Evolutionary conservation across 2,329 filamentous ascomycete genomes (phyloP), one percentile per base, ranked within the genome.

Genomic region (Trichoderma breve): DNA sequence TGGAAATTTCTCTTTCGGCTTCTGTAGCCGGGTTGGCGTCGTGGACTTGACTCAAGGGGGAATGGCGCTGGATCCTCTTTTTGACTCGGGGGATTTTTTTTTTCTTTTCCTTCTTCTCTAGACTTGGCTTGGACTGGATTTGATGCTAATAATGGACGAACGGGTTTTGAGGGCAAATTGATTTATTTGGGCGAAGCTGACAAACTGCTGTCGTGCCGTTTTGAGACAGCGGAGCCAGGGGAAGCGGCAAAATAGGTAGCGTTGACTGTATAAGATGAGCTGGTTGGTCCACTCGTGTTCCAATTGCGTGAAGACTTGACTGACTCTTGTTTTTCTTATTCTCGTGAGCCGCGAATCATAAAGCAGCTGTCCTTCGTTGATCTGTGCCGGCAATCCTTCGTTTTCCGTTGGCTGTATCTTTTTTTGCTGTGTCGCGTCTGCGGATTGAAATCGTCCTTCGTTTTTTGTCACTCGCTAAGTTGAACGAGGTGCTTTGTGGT

Each of bases 301-400:
- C 12, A 32, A 36, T 36, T 36, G 28, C n/a, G 30, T 18, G 14
- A 28, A 36, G 34, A 15, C 34, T 36, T 14, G 34, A 28, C 26
- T 63, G 34, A 24, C 15, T 30, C 34, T 47, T 9, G 39, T 43
- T 47, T 64, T 64, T 14, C 14, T 14, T 14, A 39, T 39, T 39
- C 58, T 18, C 14, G 24, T 36, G 2, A 0, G n/a, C 15, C 65
- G 34, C 47, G 30, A 66, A 14, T 28, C 43, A 32, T 57, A 51
- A 66, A 36, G 64, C 32, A 67, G 66, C 55, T 61, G 66, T 69
- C 66, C 14, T 34, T 69, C 66, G 55, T 69, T 69, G 18, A 15
- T 26, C 8, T 43, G 18, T 69, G 66, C 24, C 32, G 24, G 53
- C 65, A 34, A 21, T 68, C 65, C 9, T 43, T 68, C 65, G 53